These are phyloP conservation scores for Triangularia verruculosa DNA, from an alignment of 2,329 filamentous ascomycete species.

Conservation along the genomic window DNA sequence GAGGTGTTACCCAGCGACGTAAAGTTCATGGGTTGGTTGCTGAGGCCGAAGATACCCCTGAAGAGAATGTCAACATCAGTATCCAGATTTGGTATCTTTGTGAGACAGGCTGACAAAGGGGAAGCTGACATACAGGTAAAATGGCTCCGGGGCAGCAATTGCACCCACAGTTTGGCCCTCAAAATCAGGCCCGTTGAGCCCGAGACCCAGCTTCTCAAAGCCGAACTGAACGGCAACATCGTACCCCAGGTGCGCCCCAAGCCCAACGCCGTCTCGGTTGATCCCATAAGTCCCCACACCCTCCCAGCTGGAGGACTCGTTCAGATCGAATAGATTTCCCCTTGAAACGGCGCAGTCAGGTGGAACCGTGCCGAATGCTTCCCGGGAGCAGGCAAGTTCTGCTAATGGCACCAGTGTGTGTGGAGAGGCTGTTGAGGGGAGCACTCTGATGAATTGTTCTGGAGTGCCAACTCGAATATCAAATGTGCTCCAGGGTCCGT, in stretches of 20 bases:
- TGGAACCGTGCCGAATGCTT: conserved; percentile 34
- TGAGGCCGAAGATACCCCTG: conserved; percentile 40
- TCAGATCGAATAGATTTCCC: conserved; percentile 36
- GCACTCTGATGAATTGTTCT: conserved; percentile 36
- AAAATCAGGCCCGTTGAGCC: conserved; percentile 33
- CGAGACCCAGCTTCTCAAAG: conserved; percentile 32
- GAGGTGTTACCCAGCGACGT: conserved; percentile 37
- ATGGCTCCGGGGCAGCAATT: conserved; percentile 35
- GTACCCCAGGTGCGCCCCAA: conserved; percentile 40
- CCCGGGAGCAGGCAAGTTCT: conserved; percentile 32
- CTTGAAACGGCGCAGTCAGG: conserved; percentile 36
- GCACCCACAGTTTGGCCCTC: conserved; percentile 34
- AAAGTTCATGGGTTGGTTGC: conserved; percentile 39
- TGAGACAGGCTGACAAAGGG: background rate
- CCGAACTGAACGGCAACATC: conserved; percentile 30
- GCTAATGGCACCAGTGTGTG: conserved; percentile 35
- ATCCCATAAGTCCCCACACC: conserved; percentile 35
- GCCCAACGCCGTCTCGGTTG: conserved; percentile 36
- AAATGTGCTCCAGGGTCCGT: conserved; percentile 42
- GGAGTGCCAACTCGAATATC: conserved; percentile 38
- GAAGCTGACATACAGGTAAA: conserved; percentile 36
- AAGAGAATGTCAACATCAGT: conserved; percentile 13
- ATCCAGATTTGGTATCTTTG: background rate
- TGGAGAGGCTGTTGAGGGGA: conserved; percentile 40
- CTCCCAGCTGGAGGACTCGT: conserved; percentile 37